Base-by-base conservation (phyloP, 2,329 filamentous ascomycete species). In the Cordyceps sp. region DNA sequence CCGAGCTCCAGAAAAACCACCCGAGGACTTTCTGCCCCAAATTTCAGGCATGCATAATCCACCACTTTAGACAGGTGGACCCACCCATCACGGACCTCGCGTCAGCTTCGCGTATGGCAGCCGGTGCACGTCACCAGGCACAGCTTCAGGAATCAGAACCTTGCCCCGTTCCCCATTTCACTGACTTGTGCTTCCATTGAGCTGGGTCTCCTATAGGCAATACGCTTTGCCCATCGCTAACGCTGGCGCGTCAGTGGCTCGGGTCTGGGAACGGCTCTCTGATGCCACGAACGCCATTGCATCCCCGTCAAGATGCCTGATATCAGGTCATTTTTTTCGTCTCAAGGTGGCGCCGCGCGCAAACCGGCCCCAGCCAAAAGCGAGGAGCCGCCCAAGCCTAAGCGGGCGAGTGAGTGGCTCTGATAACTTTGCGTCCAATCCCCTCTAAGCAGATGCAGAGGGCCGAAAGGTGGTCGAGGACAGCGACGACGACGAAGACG, bases 301-400 rank as follows among this genome's bases (percentile, higher is more conserved):
- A 5, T 21, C 7, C 16, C 14, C 12, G 4, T 17, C 34, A 39
- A 37, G 39, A 93, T 93, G 85, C 73, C 85, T 39, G 88, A 96
- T 56, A 96, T 94, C 47, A 71, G 86, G 48, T 84, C 67, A 45
- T 96, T 94, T 58, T 94, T 96, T 61, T 75, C 78, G 34, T 73
- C 79, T 38, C 85, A 85, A 53, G 71, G 73, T 32, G 66, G 69
- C 40, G 58, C 66, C 28, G 58, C 67, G 13, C 55, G 63, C 30
- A 63, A 68, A 43, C 57, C 61, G 23, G 44, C 55, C 10, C 42
- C 57, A 3, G 64, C 62, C 48, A 62, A 65, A 45, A 49, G 49
- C 26, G 61, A 62, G 35, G 57, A 58, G 31, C 42, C 61, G 12
- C 37, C 54, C 30, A 61, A 63, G 38, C 59, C 54, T 38, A 55